phyloP scores from a whole-genome alignment of 306 rosid genomes.

The Hippophae rhamnoides region DNA sequence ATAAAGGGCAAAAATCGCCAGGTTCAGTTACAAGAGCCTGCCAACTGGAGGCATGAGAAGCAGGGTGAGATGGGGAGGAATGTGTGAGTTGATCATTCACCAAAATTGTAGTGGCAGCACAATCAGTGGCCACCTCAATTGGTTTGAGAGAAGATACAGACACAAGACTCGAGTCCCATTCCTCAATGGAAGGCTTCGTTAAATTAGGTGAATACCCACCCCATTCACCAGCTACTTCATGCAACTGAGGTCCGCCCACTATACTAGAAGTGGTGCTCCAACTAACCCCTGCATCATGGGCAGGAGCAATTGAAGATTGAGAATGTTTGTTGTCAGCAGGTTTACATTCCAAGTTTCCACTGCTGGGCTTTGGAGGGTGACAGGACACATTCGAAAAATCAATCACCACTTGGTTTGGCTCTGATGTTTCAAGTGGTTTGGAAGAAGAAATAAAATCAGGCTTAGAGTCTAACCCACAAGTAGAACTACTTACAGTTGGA shows the following conservation, averaged over 20 bases:
- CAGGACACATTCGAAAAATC: constrained; percentile 22
- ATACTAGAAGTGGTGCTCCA: constrained; percentile 43
- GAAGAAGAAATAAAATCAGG: constrained; percentile 27
- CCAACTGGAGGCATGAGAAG: constrained; percentile 48
- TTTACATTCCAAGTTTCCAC: constrained; percentile 18
- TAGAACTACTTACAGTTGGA: constrained; percentile 29
- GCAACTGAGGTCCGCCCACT: constrained; percentile 22
- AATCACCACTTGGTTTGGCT: constrained; percentile 18
- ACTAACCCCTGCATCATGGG: constrained; percentile 41
- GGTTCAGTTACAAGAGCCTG: constrained; percentile 56
- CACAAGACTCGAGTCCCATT: constrained; percentile 48
- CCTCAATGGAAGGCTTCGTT: constrained; percentile 40
- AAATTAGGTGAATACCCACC: constrained; percentile 31
- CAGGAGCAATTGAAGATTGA: constrained; percentile 30
- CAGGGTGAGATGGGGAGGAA: constrained; percentile 46
- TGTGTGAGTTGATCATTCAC: constrained; percentile 33
- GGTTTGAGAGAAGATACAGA: constrained; percentile 43
- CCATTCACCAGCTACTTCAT: constrained; percentile 38
- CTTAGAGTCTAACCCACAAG: constrained; percentile 37
- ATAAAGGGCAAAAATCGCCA: constrained; percentile 52
- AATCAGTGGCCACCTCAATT: constrained; percentile 23
- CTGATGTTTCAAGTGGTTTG: constrained; percentile 30
- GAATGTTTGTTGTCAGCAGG: constrained; percentile 28
- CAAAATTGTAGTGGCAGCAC: constrained; percentile 31
- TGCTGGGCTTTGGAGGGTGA: constrained; percentile 20